A percentile compares a stretch with the other conserved stretches of the same genome.
Conservation (phyloP, 768 basidiomycete species). For the Calvatia gigantea region DNA sequence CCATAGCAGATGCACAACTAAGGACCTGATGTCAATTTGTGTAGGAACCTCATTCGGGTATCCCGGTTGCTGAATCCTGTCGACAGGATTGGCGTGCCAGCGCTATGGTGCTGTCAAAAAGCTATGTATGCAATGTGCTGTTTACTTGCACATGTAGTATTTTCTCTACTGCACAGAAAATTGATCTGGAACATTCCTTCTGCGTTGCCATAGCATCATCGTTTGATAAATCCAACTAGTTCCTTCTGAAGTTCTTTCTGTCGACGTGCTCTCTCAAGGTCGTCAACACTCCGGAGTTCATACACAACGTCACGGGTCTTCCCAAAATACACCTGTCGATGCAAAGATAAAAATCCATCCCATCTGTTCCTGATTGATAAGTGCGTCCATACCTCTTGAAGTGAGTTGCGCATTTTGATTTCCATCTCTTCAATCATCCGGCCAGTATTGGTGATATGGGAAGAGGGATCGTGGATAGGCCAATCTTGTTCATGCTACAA, state of each 20-base stretch:
- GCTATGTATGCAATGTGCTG: not conserved
- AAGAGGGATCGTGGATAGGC: slow-evolving; percentile 71
- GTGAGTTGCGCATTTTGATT: slow-evolving; percentile 94
- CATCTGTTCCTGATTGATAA: slow-evolving; percentile 2
- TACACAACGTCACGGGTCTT: slow-evolving; percentile 95
- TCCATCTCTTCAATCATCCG: slow-evolving; percentile 98
- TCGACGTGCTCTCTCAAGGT: slow-evolving; percentile 75
- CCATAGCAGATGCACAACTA: slow-evolving; percentile 78
- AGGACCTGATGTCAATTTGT: slow-evolving; percentile 26
- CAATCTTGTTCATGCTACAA: slow-evolving; percentile 81
- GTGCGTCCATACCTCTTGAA: slow-evolving; percentile 65
- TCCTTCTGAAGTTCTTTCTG: slow-evolving; percentile 90
- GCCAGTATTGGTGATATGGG: slow-evolving; percentile 93
- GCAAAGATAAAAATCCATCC: slow-evolving; percentile 3
- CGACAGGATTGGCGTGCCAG: slow-evolving; percentile 9
- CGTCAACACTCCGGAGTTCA: slow-evolving; percentile 84
- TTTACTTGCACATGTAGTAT: not conserved
- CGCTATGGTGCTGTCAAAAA: not conserved
- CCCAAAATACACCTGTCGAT: slow-evolving; percentile 80
- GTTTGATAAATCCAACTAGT: slow-evolving; percentile 82
- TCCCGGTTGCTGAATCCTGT: too few relatives aligned
- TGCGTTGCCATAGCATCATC: slow-evolving; percentile 28
- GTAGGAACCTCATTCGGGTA: not conserved
- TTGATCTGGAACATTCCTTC: not conserved
- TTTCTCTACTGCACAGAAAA: slow-evolving; percentile 2